Percentiles rank a stretch among this genome's conserved stretches.
Evolutionary conservation across 2,329 filamentous ascomycete species (phyloP).

Genomic region (Diaporthe citrichinensis): DNA sequence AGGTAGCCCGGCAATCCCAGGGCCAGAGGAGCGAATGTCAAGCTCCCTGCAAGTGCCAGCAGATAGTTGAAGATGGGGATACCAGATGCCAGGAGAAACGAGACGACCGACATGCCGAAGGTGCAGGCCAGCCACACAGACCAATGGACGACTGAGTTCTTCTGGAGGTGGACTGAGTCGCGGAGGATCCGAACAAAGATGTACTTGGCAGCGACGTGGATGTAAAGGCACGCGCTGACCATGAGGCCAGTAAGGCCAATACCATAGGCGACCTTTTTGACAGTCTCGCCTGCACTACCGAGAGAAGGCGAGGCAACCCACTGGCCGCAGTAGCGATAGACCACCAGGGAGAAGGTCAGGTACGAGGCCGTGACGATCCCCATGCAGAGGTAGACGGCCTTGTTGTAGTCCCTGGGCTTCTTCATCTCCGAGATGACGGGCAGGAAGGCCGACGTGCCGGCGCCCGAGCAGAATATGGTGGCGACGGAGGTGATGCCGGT

Average conservation of each 20-base stretch:
- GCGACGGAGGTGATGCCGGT: constrained; percentile 41
- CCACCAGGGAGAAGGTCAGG: constrained; percentile 70
- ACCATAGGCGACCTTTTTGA: constrained; percentile 75
- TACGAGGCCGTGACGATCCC: constrained; percentile 68
- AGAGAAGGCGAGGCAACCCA: constrained; percentile 75
- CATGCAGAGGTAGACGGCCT: constrained; percentile 73
- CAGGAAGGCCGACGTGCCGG: constrained; percentile 39
- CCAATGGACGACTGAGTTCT: constrained; percentile 49
- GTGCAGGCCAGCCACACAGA: constrained; percentile 49
- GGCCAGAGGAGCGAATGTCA: constrained; percentile 40
- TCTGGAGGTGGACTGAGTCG: constrained; percentile 49
- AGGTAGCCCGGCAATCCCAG: constrained; percentile 33
- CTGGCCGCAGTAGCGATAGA: constrained; percentile 73
- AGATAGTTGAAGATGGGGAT: constrained; percentile 48
- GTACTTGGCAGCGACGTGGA: constrained; percentile 52
- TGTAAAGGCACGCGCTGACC: constrained; percentile 54
- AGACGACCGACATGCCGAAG: constrained; percentile 44
- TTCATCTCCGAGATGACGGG: constrained; percentile 72
- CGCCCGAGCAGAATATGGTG: constrained; percentile 40
- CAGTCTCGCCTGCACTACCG: constrained; percentile 69
- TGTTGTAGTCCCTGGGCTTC: constrained; percentile 70
- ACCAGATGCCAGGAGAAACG: constrained; percentile 46
- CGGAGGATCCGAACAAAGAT: constrained; percentile 52
- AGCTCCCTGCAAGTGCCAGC: constrained; percentile 40
- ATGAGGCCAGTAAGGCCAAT: constrained; percentile 69